These are phyloP conservation scores for Globisporangium irregulare DNA, from an alignment of 352 stramenopile genomes.

Conservation along the genomic window DNA sequence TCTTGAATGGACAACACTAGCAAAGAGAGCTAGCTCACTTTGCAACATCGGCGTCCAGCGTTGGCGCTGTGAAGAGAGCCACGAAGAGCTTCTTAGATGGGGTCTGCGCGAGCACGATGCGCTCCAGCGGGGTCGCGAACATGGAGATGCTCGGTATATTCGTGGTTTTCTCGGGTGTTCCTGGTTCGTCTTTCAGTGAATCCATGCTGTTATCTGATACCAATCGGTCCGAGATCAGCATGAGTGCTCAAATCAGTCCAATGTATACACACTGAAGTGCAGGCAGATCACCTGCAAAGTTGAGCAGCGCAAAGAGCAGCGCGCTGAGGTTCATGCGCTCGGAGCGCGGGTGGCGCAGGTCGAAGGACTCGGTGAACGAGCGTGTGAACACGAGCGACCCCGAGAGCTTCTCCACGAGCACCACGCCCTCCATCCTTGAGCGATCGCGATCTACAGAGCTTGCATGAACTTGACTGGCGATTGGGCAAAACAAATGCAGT, in stretches of 20 bases:
- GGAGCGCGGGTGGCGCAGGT: constrained; percentile 37
- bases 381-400: constrained; percentile 48
- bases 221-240: too few species aligned
- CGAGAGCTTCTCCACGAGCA: constrained; percentile 46
- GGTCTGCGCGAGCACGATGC: constrained; percentile 41
- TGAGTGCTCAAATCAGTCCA: neutral
- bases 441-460: neutral
- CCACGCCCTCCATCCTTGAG: constrained; percentile 47
- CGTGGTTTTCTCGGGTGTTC: neutral
- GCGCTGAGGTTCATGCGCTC: constrained; percentile 64
- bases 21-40: constrained; percentile 25
- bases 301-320: constrained; percentile 63
- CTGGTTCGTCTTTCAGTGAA: neutral
- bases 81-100: constrained; percentile 35
- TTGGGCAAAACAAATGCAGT: too few species aligned
- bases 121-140: constrained; percentile 41
- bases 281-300: constrained; percentile 39
- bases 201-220: constrained; percentile 11
- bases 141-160: constrained; percentile 27
- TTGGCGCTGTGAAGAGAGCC: constrained; percentile 37
- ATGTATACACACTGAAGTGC: neutral
- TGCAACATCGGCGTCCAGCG: constrained; percentile 22
- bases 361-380: constrained; percentile 49
- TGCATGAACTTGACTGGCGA: neutral
- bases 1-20: neutral